A percentile compares a stretch with the other conserved stretches of the same genome.
Evolutionary conservation across 2,329 filamentous ascomycete species (phyloP).

Genomic region (Penicillium hesseltinei): DNA sequence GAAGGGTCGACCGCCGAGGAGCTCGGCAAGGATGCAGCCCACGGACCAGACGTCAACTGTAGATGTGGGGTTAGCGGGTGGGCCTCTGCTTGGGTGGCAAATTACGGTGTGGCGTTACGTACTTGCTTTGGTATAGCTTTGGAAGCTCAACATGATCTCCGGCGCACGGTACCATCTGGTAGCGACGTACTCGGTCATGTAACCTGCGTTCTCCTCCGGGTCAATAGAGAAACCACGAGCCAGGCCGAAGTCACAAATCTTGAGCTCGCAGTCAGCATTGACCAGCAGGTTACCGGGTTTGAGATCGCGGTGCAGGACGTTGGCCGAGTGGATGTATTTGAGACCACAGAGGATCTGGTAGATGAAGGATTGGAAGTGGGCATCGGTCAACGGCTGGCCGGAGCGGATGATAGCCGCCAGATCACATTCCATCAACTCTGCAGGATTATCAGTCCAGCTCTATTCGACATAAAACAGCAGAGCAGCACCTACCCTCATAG

Average conservation of each 20-base stretch:
- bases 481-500: constrained; percentile 73
- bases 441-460: constrained; percentile 10
- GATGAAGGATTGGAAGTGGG: constrained; percentile 99
- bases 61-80: background rate
- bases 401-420: constrained; percentile 96
- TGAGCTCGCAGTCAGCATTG: constrained; percentile 98
- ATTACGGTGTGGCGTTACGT: constrained; percentile 51
- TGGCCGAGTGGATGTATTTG: constrained; percentile 99
- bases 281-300: constrained; percentile 97
- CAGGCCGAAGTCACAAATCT: constrained; percentile 97
- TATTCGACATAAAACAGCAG: background rate
- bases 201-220: constrained; percentile 96
- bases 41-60: constrained; percentile 98
- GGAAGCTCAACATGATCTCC: constrained; percentile 99
- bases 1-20: constrained; percentile 93
- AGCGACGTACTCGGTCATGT: constrained; percentile 99
- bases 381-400: constrained; percentile 93
- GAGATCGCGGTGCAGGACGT: constrained; percentile 92
- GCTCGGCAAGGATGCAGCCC: constrained; percentile 93
- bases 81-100: background rate
- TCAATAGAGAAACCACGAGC: constrained; percentile 96
- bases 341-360: constrained; percentile 98
- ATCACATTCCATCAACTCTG: constrained; percentile 99
- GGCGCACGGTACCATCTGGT: constrained; percentile 98
- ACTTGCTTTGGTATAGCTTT: constrained; percentile 99